Base-by-base conservation (phyloP, 805 yeast species). In the Candida broadrunensis region DNA sequence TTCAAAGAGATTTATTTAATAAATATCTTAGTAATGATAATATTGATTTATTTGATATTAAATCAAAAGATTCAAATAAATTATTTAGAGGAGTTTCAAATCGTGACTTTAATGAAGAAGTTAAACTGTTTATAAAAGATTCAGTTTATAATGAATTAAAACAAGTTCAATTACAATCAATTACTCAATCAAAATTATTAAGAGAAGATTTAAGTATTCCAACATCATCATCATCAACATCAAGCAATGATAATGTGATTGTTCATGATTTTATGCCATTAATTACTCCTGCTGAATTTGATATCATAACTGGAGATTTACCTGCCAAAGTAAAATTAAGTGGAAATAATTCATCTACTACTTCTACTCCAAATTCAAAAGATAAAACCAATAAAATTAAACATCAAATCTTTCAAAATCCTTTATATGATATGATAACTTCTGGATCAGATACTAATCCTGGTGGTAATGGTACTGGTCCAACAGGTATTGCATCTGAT, bases 231-330 rank as follows among this genome's bases (percentile, higher is more conserved):
- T 32, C 44, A 5, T 26, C 41, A 11, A 15, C 33, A 7, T 13
- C 16, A 11, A 27, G 40, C 24, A 36, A 35, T 18, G 43, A 44
- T 34, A 25, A 32, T 3, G 30, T 39, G 2, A 31, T 49, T 4
- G 65, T 70, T 16, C 63, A 64, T 37, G 75, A 70, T 51, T 67
- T 64, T 51, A 68, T 68, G 72, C 72, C 74, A 3, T 49, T 70
- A 24, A 51, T 65, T 4, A 55, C 69, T 2, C 46, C 57, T 3
- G 65, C 50, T 18, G 75, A 70, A 50, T 69, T 70, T 47, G 54
- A 61, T 29, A 42, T 66, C 11, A 61, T 70, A 18, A 67, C 74
- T 2, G 72, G 73, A 7, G 72, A 67, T 38, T 46, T 63, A 5
- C 67, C 65, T 1, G 43, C 48, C 17, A 61, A 61, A 5, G 12